These are phyloP conservation scores for Poteriospumella lacustris DNA, from an alignment of 108 stramenopile genomes.

Conservation along the genomic window DNA sequence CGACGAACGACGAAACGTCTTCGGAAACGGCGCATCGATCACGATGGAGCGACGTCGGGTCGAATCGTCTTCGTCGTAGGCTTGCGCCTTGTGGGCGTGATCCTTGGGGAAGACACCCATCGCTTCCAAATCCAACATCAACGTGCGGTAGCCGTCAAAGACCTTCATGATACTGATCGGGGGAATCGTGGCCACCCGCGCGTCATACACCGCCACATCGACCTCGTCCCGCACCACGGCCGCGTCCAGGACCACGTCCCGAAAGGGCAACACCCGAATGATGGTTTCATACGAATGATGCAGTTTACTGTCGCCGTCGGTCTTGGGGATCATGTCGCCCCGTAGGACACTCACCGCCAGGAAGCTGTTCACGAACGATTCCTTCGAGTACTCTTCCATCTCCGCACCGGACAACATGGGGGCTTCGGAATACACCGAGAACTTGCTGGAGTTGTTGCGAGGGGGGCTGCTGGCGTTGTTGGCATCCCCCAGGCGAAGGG, in stretches of 20 bases:
- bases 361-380: background rate
- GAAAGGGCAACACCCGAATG: background rate
- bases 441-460: no score
- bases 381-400: background rate
- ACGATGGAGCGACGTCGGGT: background rate
- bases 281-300: background rate
- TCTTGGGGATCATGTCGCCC: background rate
- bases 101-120: background rate
- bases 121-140: background rate
- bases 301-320: background rate
- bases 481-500: no score
- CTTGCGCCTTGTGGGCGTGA: no score
- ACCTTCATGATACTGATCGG: no score
- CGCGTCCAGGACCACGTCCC: background rate
- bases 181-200: no score
- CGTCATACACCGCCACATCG: no score
- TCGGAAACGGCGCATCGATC: background rate
- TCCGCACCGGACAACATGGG: background rate
- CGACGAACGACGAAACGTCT: background rate
- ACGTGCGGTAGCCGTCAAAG: background rate
- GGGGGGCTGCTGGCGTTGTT: no score
- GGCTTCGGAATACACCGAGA: background rate
- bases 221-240: background rate
- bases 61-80: background rate
- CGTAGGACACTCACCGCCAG: slow-evolving; percentile 3